phyloP scores from a whole-genome alignment of 768 basidiomycete species.

The Pleurotus salmoneostramineus region DNA sequence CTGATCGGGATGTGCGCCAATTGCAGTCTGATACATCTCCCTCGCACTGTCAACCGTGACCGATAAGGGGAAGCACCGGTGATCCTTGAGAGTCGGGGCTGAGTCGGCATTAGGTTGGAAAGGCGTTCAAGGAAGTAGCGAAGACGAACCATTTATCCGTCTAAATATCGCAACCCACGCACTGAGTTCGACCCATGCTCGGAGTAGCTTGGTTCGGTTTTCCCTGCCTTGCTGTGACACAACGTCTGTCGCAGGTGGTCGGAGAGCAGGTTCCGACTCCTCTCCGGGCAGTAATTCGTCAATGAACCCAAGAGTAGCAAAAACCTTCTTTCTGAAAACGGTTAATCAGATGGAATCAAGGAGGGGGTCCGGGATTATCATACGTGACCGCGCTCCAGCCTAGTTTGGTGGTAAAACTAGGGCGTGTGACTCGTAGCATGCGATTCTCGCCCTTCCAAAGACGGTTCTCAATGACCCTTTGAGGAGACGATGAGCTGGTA shows the following conservation, averaged over 20 bases:
- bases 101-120: constrained; percentile 7
- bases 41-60: constrained; percentile 56
- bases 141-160: constrained; percentile 35
- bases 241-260: constrained; percentile 52
- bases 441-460: constrained; percentile 70
- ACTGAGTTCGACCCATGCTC: constrained; percentile 76
- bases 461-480: constrained; percentile 66
- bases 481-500: constrained; percentile 7
- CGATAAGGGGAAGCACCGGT: constrained; percentile 35
- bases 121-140: constrained; percentile 7
- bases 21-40: constrained; percentile 67
- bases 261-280: constrained; percentile 37
- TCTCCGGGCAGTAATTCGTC: constrained; percentile 21
- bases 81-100: constrained; percentile 46
- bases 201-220: constrained; percentile 59
- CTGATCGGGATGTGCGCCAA: constrained; percentile 78
- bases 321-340: constrained; percentile 35
- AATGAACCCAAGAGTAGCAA: constrained; percentile 39
- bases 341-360: background rate
- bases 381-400: constrained; percentile 65
- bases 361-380: constrained; percentile 21
- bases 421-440: constrained; percentile 46
- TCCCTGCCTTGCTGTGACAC: constrained; percentile 39
- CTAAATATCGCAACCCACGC: constrained; percentile 64
- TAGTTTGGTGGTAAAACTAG: constrained; percentile 56